phyloP scores from a whole-genome alignment of 805 yeast genomes.

The Clavispora asparagi region DNA sequence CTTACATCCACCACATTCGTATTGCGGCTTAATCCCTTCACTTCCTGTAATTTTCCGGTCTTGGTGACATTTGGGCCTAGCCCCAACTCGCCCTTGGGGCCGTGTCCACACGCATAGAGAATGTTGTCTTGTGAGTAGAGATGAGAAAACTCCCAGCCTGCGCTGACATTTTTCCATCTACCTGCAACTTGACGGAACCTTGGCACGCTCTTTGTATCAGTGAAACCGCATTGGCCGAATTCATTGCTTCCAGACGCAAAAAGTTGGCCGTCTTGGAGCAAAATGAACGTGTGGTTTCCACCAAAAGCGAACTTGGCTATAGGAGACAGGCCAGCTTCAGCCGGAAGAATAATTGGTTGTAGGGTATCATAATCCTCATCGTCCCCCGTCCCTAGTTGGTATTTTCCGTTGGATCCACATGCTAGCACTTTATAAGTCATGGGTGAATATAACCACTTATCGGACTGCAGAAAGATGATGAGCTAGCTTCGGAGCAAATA shows the following conservation, averaged over 20 bases:
- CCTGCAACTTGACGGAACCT: slow-evolving; percentile 18
- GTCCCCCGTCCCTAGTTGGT: slow-evolving; percentile 63
- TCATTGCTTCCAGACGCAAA: slow-evolving; percentile 58
- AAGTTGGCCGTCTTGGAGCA: slow-evolving; percentile 48
- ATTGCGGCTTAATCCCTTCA: not conserved
- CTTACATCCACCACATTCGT: slow-evolving; percentile 6
- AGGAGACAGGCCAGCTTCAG: slow-evolving; percentile 18
- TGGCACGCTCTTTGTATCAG: not conserved
- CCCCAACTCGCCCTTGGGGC: slow-evolving; percentile 75
- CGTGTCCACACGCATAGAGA: slow-evolving; percentile 56
- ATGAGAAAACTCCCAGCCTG: slow-evolving; percentile 80
- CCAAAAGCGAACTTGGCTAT: slow-evolving; percentile 55
- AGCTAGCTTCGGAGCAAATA: not conserved
- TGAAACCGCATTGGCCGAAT: slow-evolving; percentile 48
- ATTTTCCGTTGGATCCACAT: slow-evolving; percentile 83
- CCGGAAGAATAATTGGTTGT: slow-evolving; percentile 1
- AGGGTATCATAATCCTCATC: slow-evolving; percentile 38
- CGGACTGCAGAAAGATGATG: not conserved
- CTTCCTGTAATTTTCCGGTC: not conserved
- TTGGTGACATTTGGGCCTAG: slow-evolving; percentile 18
- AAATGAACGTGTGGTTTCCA: slow-evolving; percentile 77
- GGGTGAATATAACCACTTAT: not conserved
- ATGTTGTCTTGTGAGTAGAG: slow-evolving; percentile 37
- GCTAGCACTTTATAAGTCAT: slow-evolving; percentile 32
- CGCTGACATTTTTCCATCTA: slow-evolving; percentile 44